Evolutionary conservation across 495 filamentous ascomycete genomes (phyloP).

Genomic region (Ascobolus immersus): DNA sequence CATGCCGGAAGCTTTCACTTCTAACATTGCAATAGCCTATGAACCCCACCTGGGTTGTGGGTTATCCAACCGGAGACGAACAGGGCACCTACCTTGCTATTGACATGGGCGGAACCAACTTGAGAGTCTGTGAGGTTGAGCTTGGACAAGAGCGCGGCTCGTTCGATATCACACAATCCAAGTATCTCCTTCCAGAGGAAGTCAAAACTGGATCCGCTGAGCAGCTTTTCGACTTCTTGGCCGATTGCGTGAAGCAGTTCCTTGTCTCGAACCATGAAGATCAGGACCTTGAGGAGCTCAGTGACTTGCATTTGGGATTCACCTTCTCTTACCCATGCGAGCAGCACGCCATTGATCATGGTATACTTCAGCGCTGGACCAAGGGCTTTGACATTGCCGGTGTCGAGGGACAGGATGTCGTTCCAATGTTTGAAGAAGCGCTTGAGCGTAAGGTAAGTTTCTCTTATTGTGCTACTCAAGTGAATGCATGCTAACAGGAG

Average conservation of each 20-base stretch:
- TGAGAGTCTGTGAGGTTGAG: constrained; percentile 90
- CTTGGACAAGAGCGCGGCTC: constrained; percentile 74
- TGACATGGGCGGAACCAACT: constrained; percentile 96
- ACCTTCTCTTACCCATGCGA: constrained; percentile 96
- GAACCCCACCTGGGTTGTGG: constrained; percentile 98
- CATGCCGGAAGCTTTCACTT: background rate
- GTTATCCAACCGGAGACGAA: constrained; percentile 69
- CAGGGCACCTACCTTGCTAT: constrained; percentile 77
- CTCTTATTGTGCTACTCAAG: background rate
- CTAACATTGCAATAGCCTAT: constrained; percentile 43
- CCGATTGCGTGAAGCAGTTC: constrained; percentile 90
- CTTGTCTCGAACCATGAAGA: constrained; percentile 65
- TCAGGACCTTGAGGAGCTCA: constrained; percentile 32
- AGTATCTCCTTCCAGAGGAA: constrained; percentile 92
- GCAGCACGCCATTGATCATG: constrained; percentile 89
- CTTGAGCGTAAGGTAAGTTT: constrained; percentile 41
- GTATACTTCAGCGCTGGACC: constrained; percentile 88
- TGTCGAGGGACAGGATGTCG: constrained; percentile 84
- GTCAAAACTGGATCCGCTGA: constrained; percentile 73
- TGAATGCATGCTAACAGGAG: constrained; percentile 7
- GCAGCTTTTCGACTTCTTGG: constrained; percentile 93
- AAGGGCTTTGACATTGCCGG: constrained; percentile 97
- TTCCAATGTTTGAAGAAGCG: constrained; percentile 71
- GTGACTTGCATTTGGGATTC: constrained; percentile 67
- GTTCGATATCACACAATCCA: constrained; percentile 97